These are phyloP conservation scores for Paecilomyces variotii DNA, from an alignment of 2,329 filamentous ascomycete genomes.

Conservation along the genomic window DNA sequence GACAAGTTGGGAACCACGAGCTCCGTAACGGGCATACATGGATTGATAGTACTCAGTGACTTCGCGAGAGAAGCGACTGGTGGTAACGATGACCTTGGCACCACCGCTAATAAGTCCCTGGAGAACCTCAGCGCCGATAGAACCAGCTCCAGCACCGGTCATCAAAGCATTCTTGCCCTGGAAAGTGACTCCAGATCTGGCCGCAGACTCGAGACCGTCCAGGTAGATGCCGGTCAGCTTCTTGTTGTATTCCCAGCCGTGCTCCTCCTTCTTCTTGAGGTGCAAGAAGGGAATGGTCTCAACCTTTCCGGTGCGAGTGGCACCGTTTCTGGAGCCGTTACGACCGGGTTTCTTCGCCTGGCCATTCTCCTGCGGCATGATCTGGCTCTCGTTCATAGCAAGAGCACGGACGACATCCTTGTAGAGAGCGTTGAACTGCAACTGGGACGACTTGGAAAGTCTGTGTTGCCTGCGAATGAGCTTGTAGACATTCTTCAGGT, in stretches of 20 bases:
- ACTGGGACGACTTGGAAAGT: constrained; percentile 88
- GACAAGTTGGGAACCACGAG: constrained; percentile 89
- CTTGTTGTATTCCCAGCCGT: constrained; percentile 99
- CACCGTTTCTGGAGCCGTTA: constrained; percentile 43
- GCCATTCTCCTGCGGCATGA: constrained; percentile 78
- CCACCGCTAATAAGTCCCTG: constrained; percentile 94
- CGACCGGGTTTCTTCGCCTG: constrained; percentile 49
- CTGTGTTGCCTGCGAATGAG: constrained; percentile 98
- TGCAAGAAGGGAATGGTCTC: constrained; percentile 98
- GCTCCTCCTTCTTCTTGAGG: constrained; percentile 90
- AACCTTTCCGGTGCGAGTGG: constrained; percentile 72
- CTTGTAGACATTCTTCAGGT: constrained; percentile 91
- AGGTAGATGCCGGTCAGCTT: constrained; percentile 91
- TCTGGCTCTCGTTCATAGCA: constrained; percentile 96
- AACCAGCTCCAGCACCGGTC: constrained; percentile 96
- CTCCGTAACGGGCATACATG: constrained; percentile 93
- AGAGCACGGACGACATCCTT: constrained; percentile 88
- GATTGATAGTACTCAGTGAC: constrained; percentile 99
- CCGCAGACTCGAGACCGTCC: constrained; percentile 82
- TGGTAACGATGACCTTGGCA: constrained; percentile 93
- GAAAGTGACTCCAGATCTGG: constrained; percentile 80
- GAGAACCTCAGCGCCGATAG: constrained; percentile 92
- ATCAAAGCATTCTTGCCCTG: constrained; percentile 93
- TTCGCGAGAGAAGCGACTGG: constrained; percentile 89
- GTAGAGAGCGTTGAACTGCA: constrained; percentile 94